Evolutionary conservation across 495 filamentous ascomycete species (phyloP).

Genomic region (Talaromyces liani): DNA sequence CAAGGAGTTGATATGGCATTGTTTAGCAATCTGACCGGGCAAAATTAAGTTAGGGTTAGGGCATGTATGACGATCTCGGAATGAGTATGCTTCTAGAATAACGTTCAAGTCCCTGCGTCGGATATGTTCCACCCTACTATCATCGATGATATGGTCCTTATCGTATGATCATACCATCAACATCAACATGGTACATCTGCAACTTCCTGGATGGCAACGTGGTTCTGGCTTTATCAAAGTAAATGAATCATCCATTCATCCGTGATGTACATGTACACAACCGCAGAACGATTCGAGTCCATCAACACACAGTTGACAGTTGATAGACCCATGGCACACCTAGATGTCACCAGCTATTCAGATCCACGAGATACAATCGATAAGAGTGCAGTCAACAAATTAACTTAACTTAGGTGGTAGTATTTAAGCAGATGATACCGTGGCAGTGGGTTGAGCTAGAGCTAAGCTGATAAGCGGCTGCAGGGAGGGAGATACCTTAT

Average conservation of each 20-base stretch:
- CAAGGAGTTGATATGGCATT: slow-evolving; percentile 22
- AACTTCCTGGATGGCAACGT: neutral
- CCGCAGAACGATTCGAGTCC: neutral
- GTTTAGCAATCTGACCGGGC: slow-evolving; percentile 15
- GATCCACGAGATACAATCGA: neutral
- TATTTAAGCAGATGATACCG: neutral
- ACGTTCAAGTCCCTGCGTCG: neutral
- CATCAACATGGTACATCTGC: neutral
- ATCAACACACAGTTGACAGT: neutral
- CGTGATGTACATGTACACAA: neutral
- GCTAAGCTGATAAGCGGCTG: neutral
- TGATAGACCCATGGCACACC: neutral
- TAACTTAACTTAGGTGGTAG: neutral
- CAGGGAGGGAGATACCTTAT: neutral
- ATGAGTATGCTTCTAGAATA: neutral
- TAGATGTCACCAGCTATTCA: neutral
- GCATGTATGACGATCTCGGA: neutral
- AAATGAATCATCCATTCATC: neutral
- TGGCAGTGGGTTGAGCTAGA: neutral
- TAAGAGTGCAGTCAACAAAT: neutral
- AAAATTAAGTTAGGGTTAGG: neutral
- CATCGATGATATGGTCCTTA: neutral
- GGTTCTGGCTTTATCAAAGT: neutral
- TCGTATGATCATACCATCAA: neutral
- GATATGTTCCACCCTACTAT: neutral